These are phyloP conservation scores for Sugiyamaella lignohabitans DNA, from an alignment of 805 yeast species.

Conservation along the genomic window DNA sequence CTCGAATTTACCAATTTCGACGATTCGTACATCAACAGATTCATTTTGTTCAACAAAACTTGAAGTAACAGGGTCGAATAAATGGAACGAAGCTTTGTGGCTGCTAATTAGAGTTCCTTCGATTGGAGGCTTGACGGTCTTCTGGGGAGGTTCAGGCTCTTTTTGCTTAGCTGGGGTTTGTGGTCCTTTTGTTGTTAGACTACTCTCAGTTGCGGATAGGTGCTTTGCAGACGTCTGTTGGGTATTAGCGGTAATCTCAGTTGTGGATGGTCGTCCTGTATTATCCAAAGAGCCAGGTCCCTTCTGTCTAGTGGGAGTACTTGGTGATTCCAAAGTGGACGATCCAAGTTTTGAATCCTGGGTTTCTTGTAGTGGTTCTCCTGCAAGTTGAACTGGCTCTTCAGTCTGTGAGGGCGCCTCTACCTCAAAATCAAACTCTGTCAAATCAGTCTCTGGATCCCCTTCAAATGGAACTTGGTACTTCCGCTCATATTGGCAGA, in stretches of 20 bases:
- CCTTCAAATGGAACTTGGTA: slow-evolving; percentile 47
- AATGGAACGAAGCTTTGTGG: slow-evolving; percentile 40
- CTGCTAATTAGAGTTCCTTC: slow-evolving; percentile 19
- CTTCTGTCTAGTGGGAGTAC: background rate
- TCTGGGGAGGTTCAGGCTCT: background rate
- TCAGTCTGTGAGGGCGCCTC: background rate
- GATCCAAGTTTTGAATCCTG: too few species aligned
- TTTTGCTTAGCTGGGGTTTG: slow-evolving; percentile 5
- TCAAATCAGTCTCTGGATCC: slow-evolving; percentile 40
- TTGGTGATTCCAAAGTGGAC: background rate
- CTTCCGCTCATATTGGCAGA: slow-evolving; percentile 72
- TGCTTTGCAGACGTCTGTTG: background rate
- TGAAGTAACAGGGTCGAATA: slow-evolving; percentile 49
- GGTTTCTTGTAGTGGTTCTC: too few species aligned
- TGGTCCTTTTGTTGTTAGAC: background rate
- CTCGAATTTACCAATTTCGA: slow-evolving; percentile 44
- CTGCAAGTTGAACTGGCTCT: background rate
- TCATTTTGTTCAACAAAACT: slow-evolving; percentile 41
- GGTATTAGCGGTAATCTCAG: background rate
- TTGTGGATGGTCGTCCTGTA: background rate
- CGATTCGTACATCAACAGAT: slow-evolving; percentile 31
- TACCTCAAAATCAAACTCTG: slow-evolving; percentile 46
- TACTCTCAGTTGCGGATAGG: background rate
- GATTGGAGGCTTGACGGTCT: slow-evolving; percentile 1
- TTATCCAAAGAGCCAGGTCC: background rate